phyloP scores from a whole-genome alignment of 1,139 yeast species.

The Saccharomyces uvarum region DNA sequence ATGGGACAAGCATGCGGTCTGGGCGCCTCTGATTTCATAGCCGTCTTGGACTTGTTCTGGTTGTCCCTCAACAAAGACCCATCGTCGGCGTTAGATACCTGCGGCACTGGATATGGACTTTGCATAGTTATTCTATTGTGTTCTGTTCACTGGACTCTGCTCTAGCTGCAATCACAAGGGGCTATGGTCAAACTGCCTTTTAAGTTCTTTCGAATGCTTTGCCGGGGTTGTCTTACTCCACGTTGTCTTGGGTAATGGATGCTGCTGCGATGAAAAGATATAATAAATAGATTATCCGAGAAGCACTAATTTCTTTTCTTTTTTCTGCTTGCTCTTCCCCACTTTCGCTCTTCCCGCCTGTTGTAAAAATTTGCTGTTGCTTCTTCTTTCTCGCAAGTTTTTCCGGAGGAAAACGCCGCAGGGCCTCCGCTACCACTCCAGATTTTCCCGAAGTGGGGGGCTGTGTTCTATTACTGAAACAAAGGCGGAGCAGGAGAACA shows the following conservation, averaged over 20 bases:
- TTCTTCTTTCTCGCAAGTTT: neutral
- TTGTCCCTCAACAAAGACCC: neutral
- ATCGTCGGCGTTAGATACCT: neutral
- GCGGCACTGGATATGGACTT: neutral
- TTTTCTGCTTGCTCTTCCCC: neutral
- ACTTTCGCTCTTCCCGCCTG: neutral
- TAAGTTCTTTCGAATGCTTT: neutral
- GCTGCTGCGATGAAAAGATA: neutral
- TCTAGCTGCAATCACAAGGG: neutral
- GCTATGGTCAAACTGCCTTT: neutral
- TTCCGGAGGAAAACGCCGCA: neutral
- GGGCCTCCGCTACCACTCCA: neutral
- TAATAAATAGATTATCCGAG: neutral
- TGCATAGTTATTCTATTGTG: neutral
- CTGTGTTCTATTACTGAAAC: neutral
- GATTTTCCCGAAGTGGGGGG: neutral
- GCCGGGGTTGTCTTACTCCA: neutral
- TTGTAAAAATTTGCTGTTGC: neutral
- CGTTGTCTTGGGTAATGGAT: neutral
- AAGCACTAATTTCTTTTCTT: neutral
- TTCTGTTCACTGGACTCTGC: neutral
- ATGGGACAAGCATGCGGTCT: constrained; percentile 53
- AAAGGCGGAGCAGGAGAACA: neutral
- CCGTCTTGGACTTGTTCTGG: constrained; percentile 1
- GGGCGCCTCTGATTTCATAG: constrained; percentile 21